These are phyloP conservation scores for Porogramme epimiltina DNA, from an alignment of 1,284 basidiomycete species.

Conservation along the genomic window DNA sequence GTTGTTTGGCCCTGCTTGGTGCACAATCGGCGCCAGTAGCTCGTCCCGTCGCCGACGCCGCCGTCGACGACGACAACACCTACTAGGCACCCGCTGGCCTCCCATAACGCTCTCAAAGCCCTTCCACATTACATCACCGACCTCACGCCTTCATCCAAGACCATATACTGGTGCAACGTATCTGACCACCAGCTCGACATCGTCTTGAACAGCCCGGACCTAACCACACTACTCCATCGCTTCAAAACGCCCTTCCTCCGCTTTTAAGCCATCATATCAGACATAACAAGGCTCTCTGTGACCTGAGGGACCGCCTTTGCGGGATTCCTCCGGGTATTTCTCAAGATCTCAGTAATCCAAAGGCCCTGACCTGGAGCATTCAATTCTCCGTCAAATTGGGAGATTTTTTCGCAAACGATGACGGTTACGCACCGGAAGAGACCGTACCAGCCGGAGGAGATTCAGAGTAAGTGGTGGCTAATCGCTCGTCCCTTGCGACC, in stretches of 20 bases:
- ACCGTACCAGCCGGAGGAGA: slow-evolving; percentile 72
- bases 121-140: not conserved
- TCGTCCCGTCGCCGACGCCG: slow-evolving; percentile 27
- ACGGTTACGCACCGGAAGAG: slow-evolving; percentile 78
- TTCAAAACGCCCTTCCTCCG: not conserved
- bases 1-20: slow-evolving; percentile 23
- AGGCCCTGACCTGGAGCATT: slow-evolving; percentile 4
- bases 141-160: not conserved
- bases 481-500: slow-evolving; percentile 28
- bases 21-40: slow-evolving; percentile 15
- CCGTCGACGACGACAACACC: slow-evolving; percentile 29
- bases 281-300: not conserved
- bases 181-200: not conserved
- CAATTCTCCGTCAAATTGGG: slow-evolving; percentile 9
- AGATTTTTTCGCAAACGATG: slow-evolving; percentile 42
- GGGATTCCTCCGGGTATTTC: slow-evolving; percentile 5
- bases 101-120: not conserved
- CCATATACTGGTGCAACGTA: not conserved
- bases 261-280: not conserved
- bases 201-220: slow-evolving; percentile 1
- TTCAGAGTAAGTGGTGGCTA: slow-evolving; percentile 56
- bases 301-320: slow-evolving; percentile 7
- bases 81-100: slow-evolving; percentile 8
- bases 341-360: not conserved
- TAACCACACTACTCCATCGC: not conserved